Percentiles rank a stretch among this genome's conserved stretches.
Evolutionary conservation across 2,329 filamentous ascomycete genomes (phyloP).

Genomic region (Rutstroemia sp.): DNA sequence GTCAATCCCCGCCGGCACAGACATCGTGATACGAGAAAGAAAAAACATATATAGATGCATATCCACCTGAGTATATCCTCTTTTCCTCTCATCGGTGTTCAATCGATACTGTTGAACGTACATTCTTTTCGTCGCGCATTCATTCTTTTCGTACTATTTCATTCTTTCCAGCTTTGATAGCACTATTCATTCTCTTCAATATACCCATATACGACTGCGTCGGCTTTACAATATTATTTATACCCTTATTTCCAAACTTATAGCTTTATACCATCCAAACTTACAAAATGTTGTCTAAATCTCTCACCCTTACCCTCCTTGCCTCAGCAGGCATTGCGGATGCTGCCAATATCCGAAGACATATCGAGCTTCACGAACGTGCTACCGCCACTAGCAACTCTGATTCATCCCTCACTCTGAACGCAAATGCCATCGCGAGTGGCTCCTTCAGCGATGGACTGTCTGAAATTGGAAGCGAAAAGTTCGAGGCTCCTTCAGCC

Average conservation of each 20-base stretch:
- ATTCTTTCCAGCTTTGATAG: conserved; percentile 9
- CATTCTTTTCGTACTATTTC: neutral
- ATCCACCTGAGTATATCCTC: neutral
- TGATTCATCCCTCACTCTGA: conserved; percentile 5
- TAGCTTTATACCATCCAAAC: neutral
- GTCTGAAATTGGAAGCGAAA: conserved; percentile 13
- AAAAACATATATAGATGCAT: conserved; percentile 3
- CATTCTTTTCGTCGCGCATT: neutral
- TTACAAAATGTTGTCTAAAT: conserved; percentile 12
- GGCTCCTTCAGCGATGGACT: conserved; percentile 19
- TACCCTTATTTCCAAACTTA: neutral
- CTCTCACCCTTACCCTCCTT: conserved; percentile 11
- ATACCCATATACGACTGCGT: conserved; percentile 2
- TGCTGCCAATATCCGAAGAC: conserved; percentile 1
- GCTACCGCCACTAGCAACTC: neutral
- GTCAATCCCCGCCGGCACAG: conserved; percentile 3
- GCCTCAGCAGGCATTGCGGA: conserved; percentile 11
- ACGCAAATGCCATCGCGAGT: conserved; percentile 12
- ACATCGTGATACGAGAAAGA: neutral
- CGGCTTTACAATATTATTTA: neutral
- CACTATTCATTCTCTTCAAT: neutral
- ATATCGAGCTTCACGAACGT: neutral
- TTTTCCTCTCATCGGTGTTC: neutral
- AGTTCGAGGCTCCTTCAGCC: conserved; percentile 15
- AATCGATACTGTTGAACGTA: neutral